Percentiles rank a stretch among this genome's conserved stretches.
phyloP scores from a whole-genome alignment of 225 moss, liverwort and hornwort genomes.

The Marchantia paleacea region DNA sequence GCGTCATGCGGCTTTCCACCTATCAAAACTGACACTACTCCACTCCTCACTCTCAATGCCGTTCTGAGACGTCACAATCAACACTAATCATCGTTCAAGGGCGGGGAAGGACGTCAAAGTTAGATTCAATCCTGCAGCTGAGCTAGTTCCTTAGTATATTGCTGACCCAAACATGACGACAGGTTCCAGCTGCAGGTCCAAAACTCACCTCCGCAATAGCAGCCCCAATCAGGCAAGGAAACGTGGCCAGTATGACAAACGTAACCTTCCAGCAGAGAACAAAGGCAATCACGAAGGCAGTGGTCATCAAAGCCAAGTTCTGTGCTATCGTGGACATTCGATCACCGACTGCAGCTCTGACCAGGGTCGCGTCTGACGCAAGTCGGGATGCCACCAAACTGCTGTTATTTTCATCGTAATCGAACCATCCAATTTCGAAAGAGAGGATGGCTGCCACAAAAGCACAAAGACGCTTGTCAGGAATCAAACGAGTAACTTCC shows the following conservation, averaged over 20 bases:
- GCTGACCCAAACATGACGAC: not conserved
- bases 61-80: no score
- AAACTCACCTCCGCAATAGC: conserved; percentile 70
- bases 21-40: no score
- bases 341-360: conserved; percentile 73
- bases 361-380: conserved; percentile 62
- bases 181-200: not conserved
- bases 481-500: not conserved
- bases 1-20: no score
- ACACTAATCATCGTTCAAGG: no score
- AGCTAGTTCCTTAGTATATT: no score
- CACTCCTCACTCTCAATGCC: no score
- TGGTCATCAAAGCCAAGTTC: conserved; percentile 61
- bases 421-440: conserved; percentile 83
- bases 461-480: not conserved
- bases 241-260: conserved; percentile 68
- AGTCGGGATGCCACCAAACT: conserved; percentile 68
- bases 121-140: no score
- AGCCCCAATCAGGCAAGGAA: conserved; percentile 70
- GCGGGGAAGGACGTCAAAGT: no score
- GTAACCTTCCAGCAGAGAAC: conserved; percentile 81
- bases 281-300: conserved; percentile 68
- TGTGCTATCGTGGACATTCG: conserved; percentile 65
- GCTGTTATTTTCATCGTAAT: conserved; percentile 68
- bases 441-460: conserved; percentile 57